Conservation (phyloP, 2,329 filamentous ascomycete genomes). For the Aureobasidium sp. region DNA sequence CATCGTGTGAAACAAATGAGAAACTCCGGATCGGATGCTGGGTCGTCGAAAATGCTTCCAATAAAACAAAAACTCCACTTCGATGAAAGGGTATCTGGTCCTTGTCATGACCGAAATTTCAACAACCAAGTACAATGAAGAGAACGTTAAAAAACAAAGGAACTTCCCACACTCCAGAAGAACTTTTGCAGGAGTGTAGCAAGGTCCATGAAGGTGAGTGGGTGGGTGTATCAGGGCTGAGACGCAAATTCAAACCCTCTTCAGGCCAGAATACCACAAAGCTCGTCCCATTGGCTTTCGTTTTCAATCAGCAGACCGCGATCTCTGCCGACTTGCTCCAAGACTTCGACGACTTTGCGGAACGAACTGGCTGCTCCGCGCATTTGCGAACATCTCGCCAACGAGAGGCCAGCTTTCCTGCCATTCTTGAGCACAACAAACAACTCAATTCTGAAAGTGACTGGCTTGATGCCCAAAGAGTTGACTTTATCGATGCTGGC, state of each 20-base stretch:
- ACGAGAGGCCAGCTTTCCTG: constrained; percentile 63
- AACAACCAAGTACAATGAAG: constrained; percentile 1
- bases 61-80: neutral
- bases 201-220: neutral
- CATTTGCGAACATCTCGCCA: constrained; percentile 81
- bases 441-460: constrained; percentile 79
- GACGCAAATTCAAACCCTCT: neutral
- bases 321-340: constrained; percentile 59
- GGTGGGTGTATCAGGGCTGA: neutral
- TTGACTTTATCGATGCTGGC: constrained; percentile 69
- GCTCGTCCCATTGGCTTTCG: constrained; percentile 34
- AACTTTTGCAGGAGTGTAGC: neutral
- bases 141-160: neutral
- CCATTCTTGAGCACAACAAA: constrained; percentile 86
- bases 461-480: constrained; percentile 73
- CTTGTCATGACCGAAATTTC: neutral
- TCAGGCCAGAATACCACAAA: constrained; percentile 33
- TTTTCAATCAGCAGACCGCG: constrained; percentile 60
- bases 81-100: neutral
- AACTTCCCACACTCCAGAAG: neutral
- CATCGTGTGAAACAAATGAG: neutral
- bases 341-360: constrained; percentile 68
- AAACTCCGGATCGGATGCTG: constrained; percentile 4
- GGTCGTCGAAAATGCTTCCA: neutral
- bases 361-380: constrained; percentile 88